Base-by-base conservation (phyloP, 176 grass and related monocot species). In the Elymus sibiricus region DNA sequence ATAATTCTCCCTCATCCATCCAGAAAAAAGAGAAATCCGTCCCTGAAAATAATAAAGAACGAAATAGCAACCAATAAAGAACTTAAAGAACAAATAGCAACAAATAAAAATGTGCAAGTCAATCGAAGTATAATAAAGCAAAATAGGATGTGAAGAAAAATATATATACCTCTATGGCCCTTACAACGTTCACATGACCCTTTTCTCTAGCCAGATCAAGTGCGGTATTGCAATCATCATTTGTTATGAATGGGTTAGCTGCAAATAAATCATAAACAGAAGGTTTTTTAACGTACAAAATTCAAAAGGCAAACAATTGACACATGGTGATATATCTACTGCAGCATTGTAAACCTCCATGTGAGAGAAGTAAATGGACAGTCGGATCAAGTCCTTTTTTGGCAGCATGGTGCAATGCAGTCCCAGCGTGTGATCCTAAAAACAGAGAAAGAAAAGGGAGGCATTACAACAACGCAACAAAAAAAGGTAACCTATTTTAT, bases 191-290 rank as follows among this genome's bases (percentile, higher is more conserved):
- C 32, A 87, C 44, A 87, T 99, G 88, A 42, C 94, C 97, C 73
- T 93, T 99, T 83, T 99, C 97, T 87, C 97, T 94, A 71, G 97
- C 92, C 88, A 99, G 31, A 71, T 97, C 97, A 91, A 99, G 97
- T 56, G 97, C 90, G 31, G 90, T 99, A 71, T 93, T 84, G 59
- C 97, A 96, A 87, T 99, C 90, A 70, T 99, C 97, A 66, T 99
- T 99, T 67, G 87, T 79, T 82, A 93, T 88, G 84, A 87, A 99
- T 5, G 94, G 97, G 81, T 94, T 96, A 82, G 92, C 97, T 99
- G 90, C 64, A 77, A 87, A 42, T 27, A 78, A 17, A 82, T 26
- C 62, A 35, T 62, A 55, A 5, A 83, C 12, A 55, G 31, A 2
- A 91, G 59, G 27, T 65, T 71, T 9, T 35, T 51, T 67, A 64